These are phyloP conservation scores for Bacidia gigantensis DNA, from an alignment of 495 filamentous ascomycete genomes.

Conservation along the genomic window DNA sequence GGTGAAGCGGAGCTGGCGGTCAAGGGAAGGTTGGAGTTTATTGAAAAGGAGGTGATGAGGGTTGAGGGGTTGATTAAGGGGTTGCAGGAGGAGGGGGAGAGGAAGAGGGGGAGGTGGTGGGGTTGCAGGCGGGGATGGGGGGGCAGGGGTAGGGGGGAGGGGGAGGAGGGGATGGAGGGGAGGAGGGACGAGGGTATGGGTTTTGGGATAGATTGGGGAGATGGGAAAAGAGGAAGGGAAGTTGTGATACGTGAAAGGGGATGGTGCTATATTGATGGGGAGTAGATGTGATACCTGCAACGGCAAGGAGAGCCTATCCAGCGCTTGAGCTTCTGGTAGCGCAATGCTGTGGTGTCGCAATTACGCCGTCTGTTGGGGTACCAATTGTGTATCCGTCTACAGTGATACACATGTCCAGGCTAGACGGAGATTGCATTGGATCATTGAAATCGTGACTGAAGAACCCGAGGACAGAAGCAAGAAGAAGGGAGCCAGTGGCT, in stretches of 20 bases:
- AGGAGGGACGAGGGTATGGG: background rate
- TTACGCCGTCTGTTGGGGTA: too few relatives aligned
- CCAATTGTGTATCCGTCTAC: too few relatives aligned
- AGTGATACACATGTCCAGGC: too few relatives aligned
- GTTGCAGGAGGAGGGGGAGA: background rate
- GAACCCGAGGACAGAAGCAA: background rate
- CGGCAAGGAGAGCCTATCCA: too few relatives aligned
- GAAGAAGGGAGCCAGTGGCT: background rate
- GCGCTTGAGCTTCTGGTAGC: too few relatives aligned
- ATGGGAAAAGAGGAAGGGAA: background rate
- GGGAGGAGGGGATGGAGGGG: background rate
- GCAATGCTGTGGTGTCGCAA: too few relatives aligned
- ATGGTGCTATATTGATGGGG: background rate
- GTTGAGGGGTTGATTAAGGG: background rate
- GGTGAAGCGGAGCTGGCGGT: slow-evolving; percentile 78
- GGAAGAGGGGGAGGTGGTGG: background rate
- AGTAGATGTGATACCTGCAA: too few relatives aligned
- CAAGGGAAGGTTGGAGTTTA: slow-evolving; percentile 79
- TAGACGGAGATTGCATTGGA: too few relatives aligned
- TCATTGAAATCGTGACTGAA: too few relatives aligned
- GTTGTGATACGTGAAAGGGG: background rate
- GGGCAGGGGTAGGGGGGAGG: background rate
- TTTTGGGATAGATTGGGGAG: background rate
- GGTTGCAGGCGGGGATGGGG: background rate
- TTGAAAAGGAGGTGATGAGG: slow-evolving; percentile 68